Evolutionary conservation across 495 filamentous ascomycete species (phyloP), one percentile per base, ranked within the genome.

Genomic region (Xylaria sp.): DNA sequence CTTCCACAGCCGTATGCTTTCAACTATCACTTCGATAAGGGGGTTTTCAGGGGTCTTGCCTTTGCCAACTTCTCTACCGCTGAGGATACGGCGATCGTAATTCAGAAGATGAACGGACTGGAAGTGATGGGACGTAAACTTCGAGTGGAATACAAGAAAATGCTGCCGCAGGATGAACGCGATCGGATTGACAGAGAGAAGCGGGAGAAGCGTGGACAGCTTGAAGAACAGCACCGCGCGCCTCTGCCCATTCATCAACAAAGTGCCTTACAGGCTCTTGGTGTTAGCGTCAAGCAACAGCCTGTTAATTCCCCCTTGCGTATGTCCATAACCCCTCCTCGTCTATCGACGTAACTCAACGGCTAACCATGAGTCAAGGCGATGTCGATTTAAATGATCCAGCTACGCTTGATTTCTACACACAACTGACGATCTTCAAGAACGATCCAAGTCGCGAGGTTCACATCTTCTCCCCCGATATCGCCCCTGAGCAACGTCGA

Each of bases 11-110:
- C 96, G 0, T 99, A 99, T 78, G 96, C 96, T 5, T 99, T 99
- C 87, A 99, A 99, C 82, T 99, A 99, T 75, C 96, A 99, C 80
- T 99, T 99, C 79, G 96, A 99, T 78, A 97, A 97, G 76, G 96
- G 96, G 26, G 95, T 99, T 24, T 99, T 99, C 83, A 88, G 96
- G 69, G 96, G 96, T 24, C 86, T 99, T 61, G 96, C 96, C 12
- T 99, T 99, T 80, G 96, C 96, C 81, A 99, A 99, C 82, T 99
- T 99, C 81, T 97, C 96, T 14, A 97, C 93, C 21, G 88, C 96
- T 2, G 91, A 97, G 69, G 96, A 99, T 76, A 99, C 96, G 0
- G 92, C 91, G 15, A 86, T 89, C 35, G 96, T 98, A 43, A 99
- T 99, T 75, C 90, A 96, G 29, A 82, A 90, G 58, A 88, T 99